Base-by-base conservation (phyloP, 2,329 filamentous ascomycete genomes). In the Calonectria multiphialidica region DNA sequence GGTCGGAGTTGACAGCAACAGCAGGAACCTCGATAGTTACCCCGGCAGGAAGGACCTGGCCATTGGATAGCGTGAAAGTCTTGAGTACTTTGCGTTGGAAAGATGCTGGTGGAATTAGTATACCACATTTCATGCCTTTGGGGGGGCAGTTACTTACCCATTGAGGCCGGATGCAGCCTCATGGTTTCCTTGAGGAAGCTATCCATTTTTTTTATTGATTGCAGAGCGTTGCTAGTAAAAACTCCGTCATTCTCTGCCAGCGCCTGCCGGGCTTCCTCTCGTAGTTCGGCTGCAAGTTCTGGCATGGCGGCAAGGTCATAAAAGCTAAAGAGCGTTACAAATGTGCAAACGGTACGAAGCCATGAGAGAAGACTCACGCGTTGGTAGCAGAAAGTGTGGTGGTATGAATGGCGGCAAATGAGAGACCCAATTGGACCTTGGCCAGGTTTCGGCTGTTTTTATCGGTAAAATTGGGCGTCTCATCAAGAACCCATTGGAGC, bases 1-100 rank as follows among this genome's bases (percentile, higher is more conserved):
- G 76, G 75, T 88, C 87, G 3, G 75, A 76, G 59, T 80, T 81
- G 70, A 85, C 75, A 33, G 82, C 83, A 21, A 82, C 79, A 15
- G 81, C 72, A 0, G 87, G 83, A 0, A 86, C 79, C 70, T 88
- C 83, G 37, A 88, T 82, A n/a, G 82, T 81, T 7, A 84, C 83
- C 33, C 86, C 86, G 2, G 83, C 80, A 0, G 87, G 86, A 12
- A 88, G 82, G 42, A 85, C 83, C 59, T 90, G 87, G 18, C 89
- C 90, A 77, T 89, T 88, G 53, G 88, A 89, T 2, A 90, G 86
- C 2, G 85, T 85, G 75, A 91, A 84, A 5, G 86, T 83, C 74
- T 86, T 84, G 42, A 88, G 80, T 12, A 89, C 88, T 73, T 87
- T 88, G 71, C 89, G 87, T 28, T 80, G 78, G 79, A 90, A 90